Evolutionary conservation across 2,329 filamentous ascomycete species (phyloP), one percentile per base, ranked within the genome.

Genomic region (Ophiostoma sp.): DNA sequence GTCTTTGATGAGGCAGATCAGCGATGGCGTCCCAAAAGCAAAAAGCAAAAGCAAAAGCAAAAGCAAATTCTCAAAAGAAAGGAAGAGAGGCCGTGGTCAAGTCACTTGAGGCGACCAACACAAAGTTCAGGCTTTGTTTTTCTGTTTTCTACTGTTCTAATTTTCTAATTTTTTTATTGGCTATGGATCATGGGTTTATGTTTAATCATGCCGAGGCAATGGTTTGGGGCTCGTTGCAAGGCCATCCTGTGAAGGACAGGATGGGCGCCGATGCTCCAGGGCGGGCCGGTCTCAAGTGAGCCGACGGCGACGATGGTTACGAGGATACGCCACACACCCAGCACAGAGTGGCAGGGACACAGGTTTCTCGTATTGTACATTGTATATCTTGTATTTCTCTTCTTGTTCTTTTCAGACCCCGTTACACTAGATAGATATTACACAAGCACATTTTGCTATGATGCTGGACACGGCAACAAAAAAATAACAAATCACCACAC

Each of bases 401-500:
- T 65, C 33, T 11, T 65, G 17, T 39, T 44, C 23, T 67, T 65
- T 8, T 23, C 35, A 20, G 4, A 17, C 57, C 7, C 17, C 8
- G 1, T 27, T 57, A 57, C 23, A 27, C 52, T 57, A 57, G 5
- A 23, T 62, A 36, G 60, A 64, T 31, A 31, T 36, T 62, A 62
- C 31, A 62, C 23, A 62, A 62, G 27, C 57, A 62, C 8, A 1
- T 1, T 15, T 64, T 64, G 54, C 60, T 62, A 35, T 13, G 31
- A 33, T 62, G 27, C 57, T 27, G 54, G 54, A 23, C 13, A 60
- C 57, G 20, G 57, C 60, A 64, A 64, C 60, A 36, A 64, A 36
- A 62, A 64, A 62, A 62, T 17, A 27, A 62, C 57, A 20, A 31
- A 62, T 62, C 57, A 35, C 57, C 57, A 62, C 54, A 60, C 57